phyloP scores from a whole-genome alignment of 345 rosid genomes.

The Camelina sativa region DNA sequence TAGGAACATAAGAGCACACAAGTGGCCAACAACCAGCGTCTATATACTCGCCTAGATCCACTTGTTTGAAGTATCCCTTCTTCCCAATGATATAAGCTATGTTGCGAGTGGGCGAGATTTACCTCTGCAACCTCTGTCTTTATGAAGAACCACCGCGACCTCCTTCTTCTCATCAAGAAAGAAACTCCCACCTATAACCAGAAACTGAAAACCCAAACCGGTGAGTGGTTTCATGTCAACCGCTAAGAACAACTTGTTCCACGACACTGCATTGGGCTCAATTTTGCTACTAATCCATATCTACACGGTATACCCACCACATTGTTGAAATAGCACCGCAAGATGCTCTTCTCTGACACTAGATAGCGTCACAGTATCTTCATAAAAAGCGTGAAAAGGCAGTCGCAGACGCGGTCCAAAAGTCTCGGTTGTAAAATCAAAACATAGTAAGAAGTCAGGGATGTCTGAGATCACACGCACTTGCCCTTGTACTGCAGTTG shows the following conservation, averaged over 20 bases:
- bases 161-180: background rate
- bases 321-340: background rate
- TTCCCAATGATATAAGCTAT: conserved; percentile 14
- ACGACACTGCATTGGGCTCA: conserved; percentile 25
- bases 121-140: background rate
- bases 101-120: background rate
- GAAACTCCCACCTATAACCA: background rate
- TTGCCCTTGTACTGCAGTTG: background rate
- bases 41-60: conserved; percentile 2
- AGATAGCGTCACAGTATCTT: background rate
- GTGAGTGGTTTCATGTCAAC: background rate
- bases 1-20: background rate
- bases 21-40: background rate
- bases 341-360: conserved; percentile 22
- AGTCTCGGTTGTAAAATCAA: conserved; percentile 1
- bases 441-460: conserved; percentile 23
- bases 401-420: conserved; percentile 18
- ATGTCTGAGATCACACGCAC: background rate
- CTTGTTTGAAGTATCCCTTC: background rate
- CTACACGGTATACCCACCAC: background rate
- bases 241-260: background rate
- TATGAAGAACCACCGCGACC: background rate
- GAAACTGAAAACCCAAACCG: background rate
- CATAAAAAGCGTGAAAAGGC: background rate
- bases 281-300: conserved; percentile 23